Evolutionary conservation across 495 filamentous ascomycete genomes (phyloP), one percentile per base, ranked within the genome.

Genomic region (Recurvomyces mirabilis): DNA sequence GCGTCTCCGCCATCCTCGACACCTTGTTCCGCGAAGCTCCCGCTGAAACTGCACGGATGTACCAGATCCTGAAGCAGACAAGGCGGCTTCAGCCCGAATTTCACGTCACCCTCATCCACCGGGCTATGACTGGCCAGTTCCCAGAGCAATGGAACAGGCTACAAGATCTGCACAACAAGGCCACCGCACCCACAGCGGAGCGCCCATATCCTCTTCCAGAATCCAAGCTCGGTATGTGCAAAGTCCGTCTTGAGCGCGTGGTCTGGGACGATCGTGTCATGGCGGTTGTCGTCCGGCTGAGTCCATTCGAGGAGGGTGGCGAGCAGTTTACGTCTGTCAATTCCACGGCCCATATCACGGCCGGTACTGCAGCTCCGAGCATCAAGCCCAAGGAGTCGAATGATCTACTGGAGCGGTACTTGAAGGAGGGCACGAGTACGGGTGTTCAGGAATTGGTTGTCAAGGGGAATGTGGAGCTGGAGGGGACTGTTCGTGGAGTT

Each of bases 371-470:
- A 18, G 64, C 71, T 43, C 63, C 67, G 42, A 54, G 65, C 5
- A 75, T 98, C 50, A 94, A 94, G 65, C 91, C 91, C 1, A 84
- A 81, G 66, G 88, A 98, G 67, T 88, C 87, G 54, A 96, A 96
- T 54, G 79, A 84, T 46, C 57, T 98, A 56, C 62, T 98, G 40
- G 61, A 66, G 47, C 62, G 69, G 32, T 95, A 86, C 87, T 43
- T 75, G 49, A 54, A 70, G 51, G 53, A 60, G 15, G 77, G 74
- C 0, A 71, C 63, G 20, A 70, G 69, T 4, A 72, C 61, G 14
- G 74, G 74, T 23, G 60, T 68, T 44, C 10, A 25, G 3, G 65
- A 68, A 54, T 15, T 66, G 41, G 33, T 29, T 9, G 52, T 68
- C 12, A 57, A 56, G 39, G 63, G 62, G 11, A 45, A 51, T 43